These are phyloP conservation scores for Ophiostoma himal-ulmi DNA, from an alignment of 2,329 filamentous ascomycete genomes.

Conservation along the genomic window DNA sequence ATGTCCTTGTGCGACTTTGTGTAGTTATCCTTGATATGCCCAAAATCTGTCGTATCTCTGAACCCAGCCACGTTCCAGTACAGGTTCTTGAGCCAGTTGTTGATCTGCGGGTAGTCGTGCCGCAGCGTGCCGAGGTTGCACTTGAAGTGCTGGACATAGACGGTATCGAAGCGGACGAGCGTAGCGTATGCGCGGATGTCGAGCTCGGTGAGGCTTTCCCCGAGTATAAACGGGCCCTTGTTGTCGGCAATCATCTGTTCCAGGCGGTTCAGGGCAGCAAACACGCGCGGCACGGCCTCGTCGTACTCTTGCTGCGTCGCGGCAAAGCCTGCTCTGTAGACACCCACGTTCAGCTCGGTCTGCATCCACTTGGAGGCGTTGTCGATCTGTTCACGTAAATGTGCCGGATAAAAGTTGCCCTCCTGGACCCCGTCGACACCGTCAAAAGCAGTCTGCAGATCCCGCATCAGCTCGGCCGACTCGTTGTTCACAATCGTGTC, in stretches of 20 bases:
- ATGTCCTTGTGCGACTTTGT: constrained; percentile 55
- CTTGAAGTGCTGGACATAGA: constrained; percentile 63
- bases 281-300: constrained; percentile 48
- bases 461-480: constrained; percentile 51
- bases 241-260: constrained; percentile 40
- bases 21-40: constrained; percentile 62
- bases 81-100: constrained; percentile 55
- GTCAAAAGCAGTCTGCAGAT: constrained; percentile 53
- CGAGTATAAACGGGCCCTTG: constrained; percentile 50
- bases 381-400: constrained; percentile 47
- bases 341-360: constrained; percentile 51
- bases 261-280: constrained; percentile 54
- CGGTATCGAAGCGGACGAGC: constrained; percentile 53
- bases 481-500: constrained; percentile 57
- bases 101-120: constrained; percentile 53
- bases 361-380: constrained; percentile 49
- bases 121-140: constrained; percentile 57
- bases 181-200: constrained; percentile 55
- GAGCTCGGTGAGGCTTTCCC: constrained; percentile 50
- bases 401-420: constrained; percentile 47
- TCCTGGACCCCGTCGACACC: constrained; percentile 38
- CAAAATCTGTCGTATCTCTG: constrained; percentile 56
- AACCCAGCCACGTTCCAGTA: constrained; percentile 54
- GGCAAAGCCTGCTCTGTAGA: constrained; percentile 59
- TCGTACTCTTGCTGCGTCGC: constrained; percentile 51